Base-by-base conservation (phyloP, 331 rosid genomes). In the Rhamnella rubrinervis region DNA sequence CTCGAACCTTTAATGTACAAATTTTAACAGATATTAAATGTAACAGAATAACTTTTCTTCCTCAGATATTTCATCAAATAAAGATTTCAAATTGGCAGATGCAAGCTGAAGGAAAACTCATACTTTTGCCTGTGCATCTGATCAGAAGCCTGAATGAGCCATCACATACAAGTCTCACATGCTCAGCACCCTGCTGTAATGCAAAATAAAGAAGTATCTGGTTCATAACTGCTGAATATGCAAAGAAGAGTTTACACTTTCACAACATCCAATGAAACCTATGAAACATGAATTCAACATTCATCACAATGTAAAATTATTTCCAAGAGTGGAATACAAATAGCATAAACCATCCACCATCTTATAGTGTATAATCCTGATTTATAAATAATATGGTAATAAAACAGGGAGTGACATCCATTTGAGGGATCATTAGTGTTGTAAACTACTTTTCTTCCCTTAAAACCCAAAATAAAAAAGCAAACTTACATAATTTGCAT, bases 111-210 rank as follows among this genome's bases (percentile, higher is more conserved):
- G 44, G 6, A 68, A n/a, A 26, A 55, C 63, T 53, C 58, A 0
- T 72, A 85, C 96, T 46, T 70, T 50, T 20, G 62, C 23, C 67
- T 52, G 58, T 84, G 17, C 71, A 40, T 79, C 60, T 70, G 75
- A 50, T 81, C 72, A 71, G 87, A 83, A 70, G 91, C 88, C 71
- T 72, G 51, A 40, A 80, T 72, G 59, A 87, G 79, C 58, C 73
- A 53, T 15, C 28, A 61, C 88, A 82, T 35, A 89, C 87, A 46
- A 37, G 79, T 69, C 53, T 80, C 75, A 84, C 79, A 23, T 60
- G 86, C 62, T 78, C 79, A 2, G 85, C 89, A 51, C 96, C 91
- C 50, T 74, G 65, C 96, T 90, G 85, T 37, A 65, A 82, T 31
- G 72, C 15, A 59, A 78, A 35, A 62, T 44, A 55, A 40, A 65